Percentiles rank a stretch among this genome's conserved stretches.
phyloP scores from a whole-genome alignment of 2,329 filamentous ascomycete species.

The Chrysoporthe cubensis region DNA sequence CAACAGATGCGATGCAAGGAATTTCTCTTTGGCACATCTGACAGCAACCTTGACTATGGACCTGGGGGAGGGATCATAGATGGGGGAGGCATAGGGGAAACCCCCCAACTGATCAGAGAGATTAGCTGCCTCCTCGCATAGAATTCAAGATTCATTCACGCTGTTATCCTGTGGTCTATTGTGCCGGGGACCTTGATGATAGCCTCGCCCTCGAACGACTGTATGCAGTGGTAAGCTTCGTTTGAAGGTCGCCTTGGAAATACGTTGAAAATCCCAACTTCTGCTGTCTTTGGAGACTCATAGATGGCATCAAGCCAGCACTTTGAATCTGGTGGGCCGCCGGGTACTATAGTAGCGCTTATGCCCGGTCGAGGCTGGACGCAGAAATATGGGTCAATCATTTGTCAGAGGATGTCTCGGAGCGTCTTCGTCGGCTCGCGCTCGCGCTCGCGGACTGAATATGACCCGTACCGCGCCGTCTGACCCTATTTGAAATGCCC shows the following conservation, averaged over 20 bases:
- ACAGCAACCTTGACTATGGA: background rate
- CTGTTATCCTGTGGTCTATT: background rate
- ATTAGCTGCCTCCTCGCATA: background rate
- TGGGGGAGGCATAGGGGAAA: background rate
- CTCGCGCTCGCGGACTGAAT: background rate
- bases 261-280: background rate
- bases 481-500: background rate
- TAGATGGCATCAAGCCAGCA: background rate
- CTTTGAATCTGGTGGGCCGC: too few species aligned
- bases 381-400: too few species aligned
- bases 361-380: background rate
- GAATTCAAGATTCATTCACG: background rate
- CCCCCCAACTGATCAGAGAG: too few species aligned
- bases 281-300: background rate
- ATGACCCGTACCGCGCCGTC: background rate
- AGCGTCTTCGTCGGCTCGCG: too few species aligned
- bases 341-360: background rate
- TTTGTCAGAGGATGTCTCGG: too few species aligned
- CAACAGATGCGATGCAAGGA: background rate
- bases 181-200: background rate
- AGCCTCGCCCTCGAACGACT: background rate
- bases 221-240: background rate
- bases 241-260: background rate
- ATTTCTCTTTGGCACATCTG: background rate
- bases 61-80: background rate